Evolutionary conservation across 2,329 filamentous ascomycete genomes (phyloP).

Genomic region (Pseudogymnoascus sp.): DNA sequence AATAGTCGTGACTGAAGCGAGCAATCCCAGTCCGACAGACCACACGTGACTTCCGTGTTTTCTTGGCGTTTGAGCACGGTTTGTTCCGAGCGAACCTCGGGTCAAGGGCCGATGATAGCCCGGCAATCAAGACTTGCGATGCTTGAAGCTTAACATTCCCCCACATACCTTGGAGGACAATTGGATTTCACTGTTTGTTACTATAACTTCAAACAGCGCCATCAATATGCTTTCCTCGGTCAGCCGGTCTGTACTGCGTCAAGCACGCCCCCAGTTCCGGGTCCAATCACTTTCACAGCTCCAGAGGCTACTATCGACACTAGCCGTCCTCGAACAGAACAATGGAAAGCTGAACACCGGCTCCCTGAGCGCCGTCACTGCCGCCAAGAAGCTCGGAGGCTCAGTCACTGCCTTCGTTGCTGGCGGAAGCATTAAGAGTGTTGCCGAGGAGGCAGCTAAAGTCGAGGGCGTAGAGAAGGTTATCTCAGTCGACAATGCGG

Average conservation of each 20-base stretch:
- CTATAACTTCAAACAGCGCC: background rate
- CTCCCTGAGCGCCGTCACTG: conserved; percentile 77
- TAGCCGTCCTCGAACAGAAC: conserved; percentile 86
- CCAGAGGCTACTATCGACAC: conserved; percentile 69
- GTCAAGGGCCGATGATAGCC: conserved; percentile 9
- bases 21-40: background rate
- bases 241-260: conserved; percentile 22
- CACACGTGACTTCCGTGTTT: background rate
- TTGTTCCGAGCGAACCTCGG: conserved; percentile 7
- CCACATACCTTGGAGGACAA: conserved; percentile 9
- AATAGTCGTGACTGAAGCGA: conserved; percentile 7
- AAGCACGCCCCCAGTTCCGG: conserved; percentile 34
- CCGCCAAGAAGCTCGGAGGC: conserved; percentile 79
- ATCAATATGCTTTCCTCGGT: conserved; percentile 26
- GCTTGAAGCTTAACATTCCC: conserved; percentile 1
- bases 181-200: conserved; percentile 5
- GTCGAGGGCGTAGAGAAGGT: conserved; percentile 88
- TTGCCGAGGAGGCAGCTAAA: conserved; percentile 78
- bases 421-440: conserved; percentile 64
- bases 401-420: conserved; percentile 81
- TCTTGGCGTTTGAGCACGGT: background rate
- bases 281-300: conserved; percentile 40
- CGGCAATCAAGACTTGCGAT: conserved; percentile 4
- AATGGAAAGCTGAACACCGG: conserved; percentile 78
- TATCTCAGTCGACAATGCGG: conserved; percentile 75